A percentile compares a stretch with the other conserved stretches of the same genome.
These are phyloP conservation scores for Calonectria montana DNA, from an alignment of 2,329 filamentous ascomycete species.

Conservation along the genomic window DNA sequence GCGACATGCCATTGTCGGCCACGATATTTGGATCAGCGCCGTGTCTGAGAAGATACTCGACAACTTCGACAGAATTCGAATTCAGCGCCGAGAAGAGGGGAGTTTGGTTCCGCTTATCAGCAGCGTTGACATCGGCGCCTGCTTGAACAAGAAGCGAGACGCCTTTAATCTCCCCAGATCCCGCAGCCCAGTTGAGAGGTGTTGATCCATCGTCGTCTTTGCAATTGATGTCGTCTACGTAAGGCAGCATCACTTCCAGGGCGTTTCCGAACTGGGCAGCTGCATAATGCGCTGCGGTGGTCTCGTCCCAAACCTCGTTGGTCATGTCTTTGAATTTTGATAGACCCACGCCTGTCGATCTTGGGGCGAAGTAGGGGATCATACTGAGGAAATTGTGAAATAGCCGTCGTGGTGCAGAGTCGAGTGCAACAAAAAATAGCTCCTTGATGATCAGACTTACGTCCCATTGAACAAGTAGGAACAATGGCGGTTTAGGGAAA, in stretches of 20 bases:
- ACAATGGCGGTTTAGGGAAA: constrained; percentile 27
- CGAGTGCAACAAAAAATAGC: constrained; percentile 18
- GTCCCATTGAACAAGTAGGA: constrained; percentile 33
- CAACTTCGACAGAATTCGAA: constrained; percentile 20
- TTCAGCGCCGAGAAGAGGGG: constrained; percentile 30
- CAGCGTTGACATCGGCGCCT: constrained; percentile 27
- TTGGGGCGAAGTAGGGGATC: constrained; percentile 10
- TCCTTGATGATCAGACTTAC: constrained; percentile 25
- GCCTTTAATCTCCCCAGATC: constrained; percentile 18
- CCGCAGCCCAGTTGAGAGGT: constrained; percentile 28
- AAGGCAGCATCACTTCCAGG: constrained; percentile 31
- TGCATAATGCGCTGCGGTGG: constrained; percentile 32
- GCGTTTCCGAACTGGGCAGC: constrained; percentile 25
- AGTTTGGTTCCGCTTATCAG: constrained; percentile 29
- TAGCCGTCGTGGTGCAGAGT: constrained; percentile 5
- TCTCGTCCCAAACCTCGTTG: constrained; percentile 31
- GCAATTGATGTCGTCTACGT: constrained; percentile 25
- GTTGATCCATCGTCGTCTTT: constrained; percentile 29
- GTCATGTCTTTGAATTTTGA: constrained; percentile 23
- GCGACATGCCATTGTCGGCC: constrained; percentile 21
- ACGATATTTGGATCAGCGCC: constrained; percentile 30
- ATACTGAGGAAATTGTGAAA: neutral
- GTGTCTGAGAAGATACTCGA: constrained; percentile 24
- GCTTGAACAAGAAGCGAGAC: constrained; percentile 27
- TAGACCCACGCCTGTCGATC: neutral